phyloP scores from a whole-genome alignment of 2,329 filamentous ascomycete species.

The Fusarium heterosporum region DNA sequence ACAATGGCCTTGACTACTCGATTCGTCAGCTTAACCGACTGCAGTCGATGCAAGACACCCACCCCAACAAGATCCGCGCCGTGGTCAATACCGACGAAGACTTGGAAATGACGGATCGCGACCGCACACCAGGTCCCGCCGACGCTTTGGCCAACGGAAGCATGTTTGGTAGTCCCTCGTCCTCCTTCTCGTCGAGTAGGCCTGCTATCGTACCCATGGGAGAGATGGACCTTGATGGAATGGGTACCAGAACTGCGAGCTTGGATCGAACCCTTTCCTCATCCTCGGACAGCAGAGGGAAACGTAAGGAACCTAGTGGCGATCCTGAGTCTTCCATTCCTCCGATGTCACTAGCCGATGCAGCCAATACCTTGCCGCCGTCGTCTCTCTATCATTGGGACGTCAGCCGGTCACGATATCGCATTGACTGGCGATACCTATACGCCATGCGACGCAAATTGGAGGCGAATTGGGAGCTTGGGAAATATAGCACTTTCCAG shows the following conservation, averaged over 20 bases:
- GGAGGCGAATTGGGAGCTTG: conserved; percentile 91
- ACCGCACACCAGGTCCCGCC: conserved; percentile 45
- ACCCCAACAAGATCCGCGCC: conserved; percentile 66
- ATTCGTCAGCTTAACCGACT: conserved; percentile 58
- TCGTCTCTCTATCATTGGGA: conserved; percentile 66
- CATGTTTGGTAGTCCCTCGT: conserved; percentile 52
- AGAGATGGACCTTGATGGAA: conserved; percentile 49
- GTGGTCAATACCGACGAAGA: conserved; percentile 63
- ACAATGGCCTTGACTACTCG: conserved; percentile 56
- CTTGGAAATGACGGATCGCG: conserved; percentile 59
- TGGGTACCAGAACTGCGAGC: conserved; percentile 46
- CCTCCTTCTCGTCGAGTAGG: conserved; percentile 49
- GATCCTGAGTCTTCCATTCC: conserved; percentile 50
- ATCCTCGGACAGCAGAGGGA: conserved; percentile 50
- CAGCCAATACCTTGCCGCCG: conserved; percentile 52
- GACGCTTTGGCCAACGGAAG: conserved; percentile 46
- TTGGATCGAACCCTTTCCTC: conserved; percentile 48
- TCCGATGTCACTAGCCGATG: conserved; percentile 47
- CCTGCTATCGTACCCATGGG: conserved; percentile 43
- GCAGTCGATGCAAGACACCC: conserved; percentile 60
- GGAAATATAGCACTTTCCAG: conserved; percentile 86
- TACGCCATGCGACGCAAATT: conserved; percentile 88
- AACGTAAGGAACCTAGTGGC: conserved; percentile 53
- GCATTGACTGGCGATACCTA: conserved; percentile 91
- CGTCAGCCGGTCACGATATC: conserved; percentile 61